Base-by-base conservation (phyloP, 306 rosid species). In the Fagus sylvatica region DNA sequence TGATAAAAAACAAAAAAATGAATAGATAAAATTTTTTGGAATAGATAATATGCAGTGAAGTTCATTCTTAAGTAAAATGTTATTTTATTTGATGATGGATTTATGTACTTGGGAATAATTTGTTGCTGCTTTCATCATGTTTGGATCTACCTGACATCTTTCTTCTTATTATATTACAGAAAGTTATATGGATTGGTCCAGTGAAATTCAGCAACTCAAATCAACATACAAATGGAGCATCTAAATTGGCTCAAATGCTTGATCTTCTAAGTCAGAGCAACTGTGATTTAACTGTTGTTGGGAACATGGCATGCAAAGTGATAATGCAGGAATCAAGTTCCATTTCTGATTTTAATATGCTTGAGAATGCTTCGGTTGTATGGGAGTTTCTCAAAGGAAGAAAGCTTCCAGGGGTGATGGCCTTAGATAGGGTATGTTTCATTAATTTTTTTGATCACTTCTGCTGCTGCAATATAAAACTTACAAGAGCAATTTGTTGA, bases 371-470 rank as follows among this genome's bases (percentile, higher is more conserved):
- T 84, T 89, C 98, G 4, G 96, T 86, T 72, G 86, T 91, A 74
- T 92, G 98, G 98, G 96, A 89, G 79, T 91, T 88, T 90, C 90
- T 95, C 78, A 91, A 93, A 85, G 92, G 95, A 83, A 88, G 94
- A 84, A 91, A 88, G 82, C 98, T 92, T 71, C 98, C 98, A 4
- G 98, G 96, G 51, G 87, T 89, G 74, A 57, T 75, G 76, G 97
- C 97, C 73, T 76, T 92, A 28, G 98, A 92, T 82, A 91, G 87
- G 74, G 98, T 95, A 86, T 53, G 88, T 66, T 72, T 40, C 72
- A 22, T 6, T 17, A 37, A 11, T 36, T 79, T 77, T 49, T 69
- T 79, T 71, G 17, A 22, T 70, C 32, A 59, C 37, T 66, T 77
- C 73, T 73, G 32, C 30, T 69, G 65, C 28, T 71, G 22, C 42